Conservation (phyloP, 2,329 filamentous ascomycete genomes). For the Sporothrix curviconia region DNA sequence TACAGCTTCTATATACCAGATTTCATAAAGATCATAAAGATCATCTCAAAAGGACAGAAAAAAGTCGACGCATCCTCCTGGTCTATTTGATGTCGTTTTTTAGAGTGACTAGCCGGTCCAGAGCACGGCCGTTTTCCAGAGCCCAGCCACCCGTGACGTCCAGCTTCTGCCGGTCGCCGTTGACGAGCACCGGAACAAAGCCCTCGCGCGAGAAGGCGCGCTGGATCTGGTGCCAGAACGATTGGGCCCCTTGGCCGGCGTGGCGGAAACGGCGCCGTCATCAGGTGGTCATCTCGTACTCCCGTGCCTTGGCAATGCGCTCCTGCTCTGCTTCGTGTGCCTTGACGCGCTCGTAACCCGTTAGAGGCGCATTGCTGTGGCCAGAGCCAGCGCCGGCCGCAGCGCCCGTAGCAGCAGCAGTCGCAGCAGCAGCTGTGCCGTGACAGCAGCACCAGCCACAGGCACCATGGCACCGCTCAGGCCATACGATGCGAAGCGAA, state of each 20-base stretch:
- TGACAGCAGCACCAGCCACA: background rate
- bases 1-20: background rate
- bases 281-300: conserved; percentile 49
- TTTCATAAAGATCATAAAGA: background rate
- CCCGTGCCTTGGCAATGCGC: conserved; percentile 33
- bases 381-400: background rate
- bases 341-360: conserved; percentile 21
- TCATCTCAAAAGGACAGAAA: too few relatives aligned
- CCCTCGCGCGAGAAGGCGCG: conserved; percentile 51
- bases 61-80: too few relatives aligned
- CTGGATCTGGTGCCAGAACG: conserved; percentile 39
- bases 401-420: background rate
- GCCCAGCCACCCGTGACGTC: conserved; percentile 52
- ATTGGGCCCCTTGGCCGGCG: conserved; percentile 34
- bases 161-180: conserved; percentile 40
- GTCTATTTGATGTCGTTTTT: background rate
- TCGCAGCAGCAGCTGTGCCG: background rate
- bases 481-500: conserved; percentile 28
- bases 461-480: conserved; percentile 10
- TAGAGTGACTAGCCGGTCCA: conserved; percentile 46
- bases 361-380: background rate
- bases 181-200: conserved; percentile 44
- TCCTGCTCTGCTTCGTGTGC: conserved; percentile 32
- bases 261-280: conserved; percentile 54
- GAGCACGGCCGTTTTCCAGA: conserved; percentile 53